Evolutionary conservation across 768 basidiomycete species (phyloP), one percentile per base, ranked within the genome.

Genomic region (Podaxis mareebaensis): DNA sequence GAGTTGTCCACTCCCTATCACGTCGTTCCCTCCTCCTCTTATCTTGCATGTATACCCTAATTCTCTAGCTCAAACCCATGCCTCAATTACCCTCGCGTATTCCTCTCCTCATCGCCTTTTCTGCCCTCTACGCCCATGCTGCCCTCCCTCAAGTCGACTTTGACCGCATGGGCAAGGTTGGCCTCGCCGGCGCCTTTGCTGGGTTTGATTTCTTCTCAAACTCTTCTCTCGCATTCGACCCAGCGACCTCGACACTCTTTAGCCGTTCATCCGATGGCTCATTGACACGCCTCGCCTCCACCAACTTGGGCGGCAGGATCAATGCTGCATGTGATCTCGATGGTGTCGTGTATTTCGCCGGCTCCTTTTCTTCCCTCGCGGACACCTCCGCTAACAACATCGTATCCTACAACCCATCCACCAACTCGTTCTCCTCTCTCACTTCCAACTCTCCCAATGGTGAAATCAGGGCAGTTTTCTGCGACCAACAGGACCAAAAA

Each of bases 91-190:
- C 64, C 48, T 66, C 65, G 61, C 65, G 30, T 69, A 61, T 61
- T 66, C 65, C 72, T 64, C 64, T 71, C 66, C 66, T 72, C 71
- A 65, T 71, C 70, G 54, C 67, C 58, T 65, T 61, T 54, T 49
- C 72, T 61, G 65, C 74, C 63, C 64, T 75, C 66, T 74, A 62
- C 58, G 75, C 69, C 54, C 67, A 68, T 60, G 78, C 77, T 24
- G 66, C 77, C 61, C 63, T 78, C 58, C 79, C 79, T 57, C 73
- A 75, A 64, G 77, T 82, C 68, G 79, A 81, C 67, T 80, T 81
- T 67, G 72, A 82, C 70, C 88, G 90, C 58, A 96, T 99, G 93
- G 96, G 96, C 66, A 88, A 83, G 60, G 95, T 98, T 55, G 95
- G 88, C 61, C 81, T 98, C 46, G 88, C 89, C 28, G 96, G 96